These are phyloP conservation scores for Diaporthe batatas DNA, from an alignment of 2,329 filamentous ascomycete species.

Conservation along the genomic window DNA sequence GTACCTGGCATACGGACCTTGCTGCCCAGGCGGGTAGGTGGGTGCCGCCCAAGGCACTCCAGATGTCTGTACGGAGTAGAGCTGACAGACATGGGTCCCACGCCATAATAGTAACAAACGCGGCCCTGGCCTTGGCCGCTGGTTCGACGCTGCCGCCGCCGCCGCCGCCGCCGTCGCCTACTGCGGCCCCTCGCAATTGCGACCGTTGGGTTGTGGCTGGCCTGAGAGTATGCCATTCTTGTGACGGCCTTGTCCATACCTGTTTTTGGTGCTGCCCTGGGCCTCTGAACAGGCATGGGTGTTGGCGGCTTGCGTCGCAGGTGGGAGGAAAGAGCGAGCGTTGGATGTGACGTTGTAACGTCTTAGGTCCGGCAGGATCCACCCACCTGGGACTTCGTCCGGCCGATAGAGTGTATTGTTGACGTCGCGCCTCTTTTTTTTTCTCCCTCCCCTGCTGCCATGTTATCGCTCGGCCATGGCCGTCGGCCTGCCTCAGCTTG, in stretches of 20 bases:
- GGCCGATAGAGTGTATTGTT: slow-evolving; percentile 26
- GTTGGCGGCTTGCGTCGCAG: not conserved
- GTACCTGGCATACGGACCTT: too few species aligned
- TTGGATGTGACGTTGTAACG: slow-evolving; percentile 7
- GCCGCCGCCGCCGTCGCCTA: not conserved
- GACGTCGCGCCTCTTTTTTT: slow-evolving; percentile 1
- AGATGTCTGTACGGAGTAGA: too few species aligned
- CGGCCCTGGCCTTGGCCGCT: slow-evolving; percentile 8
- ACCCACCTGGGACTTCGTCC: slow-evolving; percentile 32
- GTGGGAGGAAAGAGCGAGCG: slow-evolving; percentile 3
- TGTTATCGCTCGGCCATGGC: not conserved
- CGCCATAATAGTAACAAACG: not conserved
- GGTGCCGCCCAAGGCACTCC: too few species aligned
- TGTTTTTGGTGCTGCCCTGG: slow-evolving; percentile 5
- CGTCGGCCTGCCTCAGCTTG: slow-evolving; percentile 7
- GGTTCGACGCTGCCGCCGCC: not conserved
- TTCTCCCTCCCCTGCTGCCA: not conserved
- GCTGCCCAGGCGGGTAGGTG: too few species aligned
- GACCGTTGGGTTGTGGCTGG: slow-evolving; percentile 6
- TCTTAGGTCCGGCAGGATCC: slow-evolving; percentile 38
- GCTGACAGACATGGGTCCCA: not conserved
- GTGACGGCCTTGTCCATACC: slow-evolving; percentile 7
- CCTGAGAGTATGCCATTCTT: not conserved
- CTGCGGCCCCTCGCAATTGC: slow-evolving; percentile 19
- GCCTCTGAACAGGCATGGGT: not conserved